These are phyloP conservation scores for Aaosphaeria pasadenensis DNA, from an alignment of 2,329 filamentous ascomycete species.

Conservation along the genomic window DNA sequence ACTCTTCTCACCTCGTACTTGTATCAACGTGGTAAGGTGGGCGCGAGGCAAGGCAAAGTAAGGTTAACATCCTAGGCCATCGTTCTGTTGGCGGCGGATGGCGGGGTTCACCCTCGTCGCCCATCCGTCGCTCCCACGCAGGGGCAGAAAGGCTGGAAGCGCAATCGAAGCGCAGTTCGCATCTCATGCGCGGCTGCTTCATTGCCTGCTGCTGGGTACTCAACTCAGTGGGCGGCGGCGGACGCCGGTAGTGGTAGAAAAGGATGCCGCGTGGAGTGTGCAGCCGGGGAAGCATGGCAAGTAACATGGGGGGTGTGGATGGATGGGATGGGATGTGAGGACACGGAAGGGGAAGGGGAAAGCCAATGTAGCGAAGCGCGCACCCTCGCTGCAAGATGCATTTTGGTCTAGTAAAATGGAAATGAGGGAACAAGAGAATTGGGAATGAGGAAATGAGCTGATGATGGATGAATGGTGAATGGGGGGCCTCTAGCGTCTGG, in stretches of 20 bases:
- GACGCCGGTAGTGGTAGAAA: constrained; percentile 7
- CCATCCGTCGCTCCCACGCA: constrained; percentile 20
- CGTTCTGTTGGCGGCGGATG: constrained; percentile 13
- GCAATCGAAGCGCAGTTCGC: constrained; percentile 10
- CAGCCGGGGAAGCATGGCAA: not conserved
- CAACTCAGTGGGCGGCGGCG: not conserved
- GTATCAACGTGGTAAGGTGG: too few relatives aligned
- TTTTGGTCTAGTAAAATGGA: too few relatives aligned
- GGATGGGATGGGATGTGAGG: not conserved
- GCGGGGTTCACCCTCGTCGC: constrained; percentile 24
- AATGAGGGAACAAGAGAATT: too few relatives aligned
- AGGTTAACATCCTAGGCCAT: not conserved
- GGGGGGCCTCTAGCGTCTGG: too few relatives aligned
- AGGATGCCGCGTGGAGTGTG: constrained; percentile 1
- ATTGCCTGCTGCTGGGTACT: constrained; percentile 1
- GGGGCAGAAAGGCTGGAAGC: constrained; percentile 21
- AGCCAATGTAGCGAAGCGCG: constrained; percentile 15
- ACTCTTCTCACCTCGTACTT: too few relatives aligned
- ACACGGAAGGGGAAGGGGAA: not conserved
- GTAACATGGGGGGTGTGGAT: not conserved
- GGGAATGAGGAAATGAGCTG: not conserved
- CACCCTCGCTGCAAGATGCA: too few relatives aligned
- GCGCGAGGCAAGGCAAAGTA: too few relatives aligned
- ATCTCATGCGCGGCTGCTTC: constrained; percentile 6
- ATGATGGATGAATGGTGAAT: not conserved